Evolutionary conservation across 2,329 filamentous ascomycete species (phyloP), one percentile per base, ranked within the genome.

Genomic region (Colletotrichum cuscutae): DNA sequence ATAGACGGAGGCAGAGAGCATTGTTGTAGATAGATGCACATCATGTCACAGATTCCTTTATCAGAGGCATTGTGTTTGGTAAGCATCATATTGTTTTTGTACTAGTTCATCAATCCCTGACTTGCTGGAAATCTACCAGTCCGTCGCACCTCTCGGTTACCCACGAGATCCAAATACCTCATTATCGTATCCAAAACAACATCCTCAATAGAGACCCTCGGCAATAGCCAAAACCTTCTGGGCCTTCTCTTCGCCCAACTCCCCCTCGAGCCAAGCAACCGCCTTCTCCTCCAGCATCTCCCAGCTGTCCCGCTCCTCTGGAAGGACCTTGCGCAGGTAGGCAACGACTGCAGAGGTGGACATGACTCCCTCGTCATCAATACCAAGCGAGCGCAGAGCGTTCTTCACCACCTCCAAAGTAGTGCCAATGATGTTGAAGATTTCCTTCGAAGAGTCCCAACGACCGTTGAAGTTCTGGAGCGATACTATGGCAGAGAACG

Each of bases 211-310:
- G 5, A 69, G 7, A 3, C 8, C 19, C 11, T 56, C 54, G 1
- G 49, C 42, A 3, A 46, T 19, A 30, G 12, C 1, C 54, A 72
- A 12, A 4, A 73, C n/a, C 12, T 61, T 26, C 35, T 5, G 11
- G 2, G 61, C 22, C 1, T 12, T 8, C 11, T 60, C 26, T 12
- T 61, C 54, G 1, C 56, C 71, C 9, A 72, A 4, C 30, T 68
- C 58, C 1, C 71, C 71, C 52, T 74, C 66, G 42, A 91, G 65
- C 88, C 89, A 92, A 0, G 59, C 77, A 76, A 81, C 84, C 0
- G 89, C 90, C 83, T 92, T 93, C 11, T 88, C 86, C 19, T 87
- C 89, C 52, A 93, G 81, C 84, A 93, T 83, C 74, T 91, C 90
- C 91, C 91, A 94, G 7, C 85, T 84, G 2, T 90, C 91, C 77